Conservation (phyloP, 495 filamentous ascomycete genomes). For the Aspergillus biplanus region DNA sequence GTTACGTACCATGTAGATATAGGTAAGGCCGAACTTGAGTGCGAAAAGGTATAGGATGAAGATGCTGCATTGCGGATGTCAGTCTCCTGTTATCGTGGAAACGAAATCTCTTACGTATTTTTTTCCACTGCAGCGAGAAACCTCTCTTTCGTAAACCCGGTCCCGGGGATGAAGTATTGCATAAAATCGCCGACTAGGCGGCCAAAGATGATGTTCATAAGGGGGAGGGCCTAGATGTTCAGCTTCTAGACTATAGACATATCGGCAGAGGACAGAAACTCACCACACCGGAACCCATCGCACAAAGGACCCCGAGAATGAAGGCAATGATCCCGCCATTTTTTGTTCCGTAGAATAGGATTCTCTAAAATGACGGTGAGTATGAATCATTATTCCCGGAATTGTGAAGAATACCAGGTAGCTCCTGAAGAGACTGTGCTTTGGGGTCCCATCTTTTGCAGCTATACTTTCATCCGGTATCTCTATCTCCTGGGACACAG, state of each 20-base stretch:
- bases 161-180: conserved; percentile 31
- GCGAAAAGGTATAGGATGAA: conserved; percentile 45
- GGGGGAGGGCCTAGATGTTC: conserved; percentile 34
- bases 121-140: conserved; percentile 35
- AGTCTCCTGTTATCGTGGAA: not conserved
- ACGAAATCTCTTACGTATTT: conserved; percentile 24
- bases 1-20: conserved; percentile 34
- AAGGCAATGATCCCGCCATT: conserved; percentile 9
- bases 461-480: too few relatives aligned
- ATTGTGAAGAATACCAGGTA: too few relatives aligned
- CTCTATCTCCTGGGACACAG: too few relatives aligned
- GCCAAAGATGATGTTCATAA: conserved; percentile 54
- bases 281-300: conserved; percentile 68
- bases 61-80: conserved; percentile 16
- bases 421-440: too few relatives aligned
- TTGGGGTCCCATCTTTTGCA: too few relatives aligned
- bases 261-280: not conserved
- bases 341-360: conserved; percentile 12
- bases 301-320: conserved; percentile 45
- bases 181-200: conserved; percentile 44
- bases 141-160: conserved; percentile 23
- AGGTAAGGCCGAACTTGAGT: conserved; percentile 37
- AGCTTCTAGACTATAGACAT: not conserved
- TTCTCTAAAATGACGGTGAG: conserved; percentile 1
- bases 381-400: too few relatives aligned